These are phyloP conservation scores for Tetrapisispora arboricola DNA, from an alignment of 805 yeast species.

Conservation along the genomic window DNA sequence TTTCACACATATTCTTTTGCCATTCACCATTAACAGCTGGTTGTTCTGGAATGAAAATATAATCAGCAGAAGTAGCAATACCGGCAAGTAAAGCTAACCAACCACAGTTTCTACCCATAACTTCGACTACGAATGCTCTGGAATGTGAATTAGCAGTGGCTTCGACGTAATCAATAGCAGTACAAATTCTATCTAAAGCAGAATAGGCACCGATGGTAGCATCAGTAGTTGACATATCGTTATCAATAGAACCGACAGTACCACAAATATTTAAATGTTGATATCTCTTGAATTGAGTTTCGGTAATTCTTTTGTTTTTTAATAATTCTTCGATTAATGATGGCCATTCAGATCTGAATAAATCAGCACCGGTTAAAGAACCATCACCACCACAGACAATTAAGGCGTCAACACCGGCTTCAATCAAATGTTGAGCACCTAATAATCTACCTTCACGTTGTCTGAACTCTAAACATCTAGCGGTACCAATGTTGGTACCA, in stretches of 20 bases:
- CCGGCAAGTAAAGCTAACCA: conserved; percentile 82
- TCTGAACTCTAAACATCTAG: conserved; percentile 57
- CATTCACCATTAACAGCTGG: conserved; percentile 57
- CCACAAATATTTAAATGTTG: conserved; percentile 60
- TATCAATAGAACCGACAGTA: conserved; percentile 73
- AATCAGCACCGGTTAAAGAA: conserved; percentile 71
- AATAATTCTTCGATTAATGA: conserved; percentile 50
- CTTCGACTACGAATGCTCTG: conserved; percentile 75
- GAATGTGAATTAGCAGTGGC: conserved; percentile 80
- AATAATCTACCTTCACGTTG: conserved; percentile 54
- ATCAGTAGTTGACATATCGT: conserved; percentile 78
- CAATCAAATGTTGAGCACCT: conserved; percentile 57
- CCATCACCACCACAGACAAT: conserved; percentile 83
- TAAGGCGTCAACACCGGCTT: conserved; percentile 65
- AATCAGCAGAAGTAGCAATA: conserved; percentile 70
- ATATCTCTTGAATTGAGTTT: conserved; percentile 37
- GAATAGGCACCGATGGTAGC: conserved; percentile 76
- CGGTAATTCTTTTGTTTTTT: conserved; percentile 37
- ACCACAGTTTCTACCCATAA: conserved; percentile 86
- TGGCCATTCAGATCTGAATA: conserved; percentile 72
- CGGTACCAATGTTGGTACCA: conserved; percentile 74
- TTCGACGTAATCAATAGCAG: conserved; percentile 66
- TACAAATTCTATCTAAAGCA: conserved; percentile 64
- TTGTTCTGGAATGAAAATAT: conserved; percentile 68
- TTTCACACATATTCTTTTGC: conserved; percentile 56